phyloP scores from a whole-genome alignment of 345 rosid species.

The Boechera retrofracta region DNA sequence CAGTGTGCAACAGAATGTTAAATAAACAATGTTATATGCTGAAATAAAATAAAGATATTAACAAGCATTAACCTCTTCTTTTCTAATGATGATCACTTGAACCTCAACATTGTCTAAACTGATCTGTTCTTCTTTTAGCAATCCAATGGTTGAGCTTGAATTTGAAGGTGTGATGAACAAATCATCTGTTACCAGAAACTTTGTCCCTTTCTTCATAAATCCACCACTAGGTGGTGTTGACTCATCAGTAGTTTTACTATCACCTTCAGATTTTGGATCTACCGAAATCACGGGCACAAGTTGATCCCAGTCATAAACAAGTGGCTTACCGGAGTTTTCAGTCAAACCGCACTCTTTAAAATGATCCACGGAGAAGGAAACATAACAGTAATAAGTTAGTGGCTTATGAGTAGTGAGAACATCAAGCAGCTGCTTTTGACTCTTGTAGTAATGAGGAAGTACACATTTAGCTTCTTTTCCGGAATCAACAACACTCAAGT shows the following conservation, averaged over 20 bases:
- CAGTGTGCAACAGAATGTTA: neutral
- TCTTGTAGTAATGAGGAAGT: constrained; percentile 11
- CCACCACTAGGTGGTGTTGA: neutral
- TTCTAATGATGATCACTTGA: neutral
- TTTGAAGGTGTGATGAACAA: neutral
- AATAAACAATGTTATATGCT: neutral
- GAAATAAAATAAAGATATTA: neutral
- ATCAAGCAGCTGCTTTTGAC: neutral
- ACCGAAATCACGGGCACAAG: neutral
- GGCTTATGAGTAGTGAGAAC: neutral
- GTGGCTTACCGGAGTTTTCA: neutral
- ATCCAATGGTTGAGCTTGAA: neutral
- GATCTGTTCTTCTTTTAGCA: neutral
- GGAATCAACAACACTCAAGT: neutral
- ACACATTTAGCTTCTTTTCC: constrained; percentile 9
- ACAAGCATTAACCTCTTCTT: neutral
- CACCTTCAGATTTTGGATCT: neutral
- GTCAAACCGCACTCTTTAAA: neutral
- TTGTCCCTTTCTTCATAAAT: constrained; percentile 2
- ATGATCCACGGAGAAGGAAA: neutral
- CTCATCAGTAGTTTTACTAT: neutral
- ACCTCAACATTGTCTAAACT: neutral
- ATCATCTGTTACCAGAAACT: constrained; percentile 18
- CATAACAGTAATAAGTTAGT: constrained; percentile 2
- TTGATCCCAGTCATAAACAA: neutral